Evolutionary conservation across 208 protist genomes (phyloP), one percentile per base, ranked within the genome.

Genomic region (Strigomonas oncopelti): DNA sequence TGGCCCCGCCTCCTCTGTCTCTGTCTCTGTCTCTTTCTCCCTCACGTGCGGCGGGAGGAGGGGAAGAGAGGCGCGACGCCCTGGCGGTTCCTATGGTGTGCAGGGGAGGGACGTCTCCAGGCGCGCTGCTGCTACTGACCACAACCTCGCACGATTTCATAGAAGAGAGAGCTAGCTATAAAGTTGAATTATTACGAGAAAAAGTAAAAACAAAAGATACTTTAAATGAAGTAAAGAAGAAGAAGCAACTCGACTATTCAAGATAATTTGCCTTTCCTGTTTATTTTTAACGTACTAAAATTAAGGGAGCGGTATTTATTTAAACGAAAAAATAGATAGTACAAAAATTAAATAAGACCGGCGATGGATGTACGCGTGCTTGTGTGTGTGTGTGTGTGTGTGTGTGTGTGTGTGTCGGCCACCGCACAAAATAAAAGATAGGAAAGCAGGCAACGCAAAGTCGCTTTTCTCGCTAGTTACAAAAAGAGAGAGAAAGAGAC

Each of bases 91-190:
- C 14, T 16, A 13, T 27, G 18, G 22, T 29, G 9, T 57, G 25
- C 29, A 14, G 1, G n/a, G 53, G 11, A 20, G 53, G 22, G 3
- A 34, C 52, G n/a, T 18, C 16, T 29, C 25, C 25, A 53, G 5
- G 31, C 51, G 29, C 27, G 11, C 25, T 62, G 20, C 20, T 36
- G 11, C 25, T 62, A 28, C 20, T 22, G 1, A 60, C 14, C 34
- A 25, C 22, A 8, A 64, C 65, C 9, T 58, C 65, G 31, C 51
- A 67, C 27, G 61, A 65, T 18, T 71, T 71, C 67, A 71, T 71
- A 13, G 22, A 14, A 20, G 55, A 27, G 18, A 32, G 5, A 60
- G 4, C 31, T 38, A 29, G 9, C 13, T 11, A 38, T 31, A 14
- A 34, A 38, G 1, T 11, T 60, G 25, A 34, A 20, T 60, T 11